These are phyloP conservation scores for Heterobasidion occidentale DNA, from an alignment of 1,284 basidiomycete species.

Conservation along the genomic window DNA sequence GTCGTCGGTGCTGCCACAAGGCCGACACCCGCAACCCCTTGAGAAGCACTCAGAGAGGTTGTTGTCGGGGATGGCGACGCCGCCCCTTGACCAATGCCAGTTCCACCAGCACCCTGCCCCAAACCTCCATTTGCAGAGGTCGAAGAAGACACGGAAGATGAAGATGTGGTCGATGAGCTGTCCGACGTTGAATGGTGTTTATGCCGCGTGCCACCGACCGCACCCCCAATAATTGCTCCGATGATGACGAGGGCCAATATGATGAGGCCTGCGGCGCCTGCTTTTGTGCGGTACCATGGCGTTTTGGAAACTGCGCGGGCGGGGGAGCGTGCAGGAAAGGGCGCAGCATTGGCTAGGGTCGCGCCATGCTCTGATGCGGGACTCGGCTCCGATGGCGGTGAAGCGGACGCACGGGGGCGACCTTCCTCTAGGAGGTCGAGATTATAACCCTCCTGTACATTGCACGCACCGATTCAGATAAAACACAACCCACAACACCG, in stretches of 20 bases:
- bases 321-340: constrained; percentile 7
- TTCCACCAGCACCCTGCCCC: background rate
- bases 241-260: constrained; percentile 34
- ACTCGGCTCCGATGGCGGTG: constrained; percentile 10
- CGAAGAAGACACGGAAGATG: background rate
- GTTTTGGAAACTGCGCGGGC: constrained; percentile 3
- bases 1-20: no score
- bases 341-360: constrained; percentile 6
- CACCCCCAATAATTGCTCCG: constrained; percentile 52
- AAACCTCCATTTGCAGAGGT: background rate
- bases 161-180: background rate
- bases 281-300: constrained; percentile 27
- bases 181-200: constrained; percentile 8
- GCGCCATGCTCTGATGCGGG: constrained; percentile 11
- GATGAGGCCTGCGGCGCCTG: constrained; percentile 29
- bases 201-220: constrained; percentile 42
- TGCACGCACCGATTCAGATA: background rate
- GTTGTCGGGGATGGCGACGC: background rate
- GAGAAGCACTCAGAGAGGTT: background rate
- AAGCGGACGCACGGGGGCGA: constrained; percentile 8
- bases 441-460: constrained; percentile 42
- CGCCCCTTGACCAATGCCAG: background rate
- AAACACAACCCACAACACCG: background rate
- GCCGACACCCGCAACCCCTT: no score
- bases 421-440: constrained; percentile 34